Conservation (phyloP, 2,329 filamentous ascomycete species). For the Gyromitra esculenta region DNA sequence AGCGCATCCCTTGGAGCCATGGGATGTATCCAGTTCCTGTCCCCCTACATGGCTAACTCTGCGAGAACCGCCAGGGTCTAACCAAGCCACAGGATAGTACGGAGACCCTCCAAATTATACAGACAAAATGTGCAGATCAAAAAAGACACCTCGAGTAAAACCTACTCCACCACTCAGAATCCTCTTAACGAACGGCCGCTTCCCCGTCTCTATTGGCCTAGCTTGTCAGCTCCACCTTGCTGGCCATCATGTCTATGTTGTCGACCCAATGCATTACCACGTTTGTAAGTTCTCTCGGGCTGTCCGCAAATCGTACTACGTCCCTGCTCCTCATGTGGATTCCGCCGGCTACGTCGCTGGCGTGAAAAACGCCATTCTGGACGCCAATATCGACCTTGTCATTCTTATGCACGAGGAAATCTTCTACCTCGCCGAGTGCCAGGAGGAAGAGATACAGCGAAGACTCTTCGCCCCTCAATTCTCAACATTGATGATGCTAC, state of each 20-base stretch:
- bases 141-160: background rate
- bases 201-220: conserved; percentile 57
- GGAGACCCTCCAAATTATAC: background rate
- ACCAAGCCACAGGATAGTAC: background rate
- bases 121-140: background rate
- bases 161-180: conserved; percentile 51
- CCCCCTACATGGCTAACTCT: background rate
- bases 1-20: background rate
- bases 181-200: conserved; percentile 58
- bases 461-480: conserved; percentile 58
- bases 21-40: background rate
- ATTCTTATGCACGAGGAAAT: conserved; percentile 59
- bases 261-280: conserved; percentile 58
- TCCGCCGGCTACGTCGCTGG: conserved; percentile 52
- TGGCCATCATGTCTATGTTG: conserved; percentile 55
- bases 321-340: conserved; percentile 56
- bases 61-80: too few species aligned
- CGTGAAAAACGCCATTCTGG: conserved; percentile 49
- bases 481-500: conserved; percentile 57
- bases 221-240: conserved; percentile 56
- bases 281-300: conserved; percentile 56
- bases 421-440: conserved; percentile 58
- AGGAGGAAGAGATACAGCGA: conserved; percentile 55
- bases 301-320: conserved; percentile 53
- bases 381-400: conserved; percentile 56